Conservation (phyloP, 169 alveolate genomes). For the Cryptosporidium sp. region DNA sequence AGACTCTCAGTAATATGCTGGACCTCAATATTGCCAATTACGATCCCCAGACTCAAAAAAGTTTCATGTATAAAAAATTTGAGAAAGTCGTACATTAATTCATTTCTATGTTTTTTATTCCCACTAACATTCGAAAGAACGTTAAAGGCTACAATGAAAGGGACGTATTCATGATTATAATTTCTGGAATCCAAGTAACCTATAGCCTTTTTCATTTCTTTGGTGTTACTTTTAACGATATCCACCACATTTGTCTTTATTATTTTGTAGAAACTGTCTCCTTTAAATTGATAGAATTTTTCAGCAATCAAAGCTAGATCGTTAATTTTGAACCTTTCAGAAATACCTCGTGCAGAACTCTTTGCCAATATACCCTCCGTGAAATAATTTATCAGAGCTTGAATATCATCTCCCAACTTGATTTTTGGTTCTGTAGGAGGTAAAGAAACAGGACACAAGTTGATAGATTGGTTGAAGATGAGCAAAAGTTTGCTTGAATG, state of each 20-base stretch:
- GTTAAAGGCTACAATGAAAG: slow-evolving; percentile 41
- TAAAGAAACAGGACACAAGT: slow-evolving; percentile 27
- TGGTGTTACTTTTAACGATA: background rate
- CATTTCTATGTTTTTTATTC: background rate
- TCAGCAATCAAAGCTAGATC: slow-evolving; percentile 5
- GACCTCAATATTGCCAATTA: slow-evolving; percentile 36
- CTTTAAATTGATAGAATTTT: background rate
- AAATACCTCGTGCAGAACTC: background rate
- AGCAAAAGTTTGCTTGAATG: slow-evolving; percentile 17
- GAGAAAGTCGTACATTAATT: slow-evolving; percentile 2
- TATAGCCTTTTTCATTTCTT: slow-evolving; percentile 2
- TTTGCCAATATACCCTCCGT: background rate
- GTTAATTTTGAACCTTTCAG: background rate
- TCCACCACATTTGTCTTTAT: slow-evolving; percentile 1
- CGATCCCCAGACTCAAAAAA: slow-evolving; percentile 36
- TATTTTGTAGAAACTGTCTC: slow-evolving; percentile 22
- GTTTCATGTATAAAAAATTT: slow-evolving; percentile 30
- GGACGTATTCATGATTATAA: slow-evolving; percentile 17
- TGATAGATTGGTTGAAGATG: background rate
- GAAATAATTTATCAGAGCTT: slow-evolving; percentile 6
- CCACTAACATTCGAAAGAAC: background rate
- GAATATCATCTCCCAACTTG: background rate
- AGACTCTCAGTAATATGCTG: background rate
- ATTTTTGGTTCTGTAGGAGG: background rate
- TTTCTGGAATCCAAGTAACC: slow-evolving; percentile 8